Percentiles rank a stretch among this genome's conserved stretches.
Conservation (phyloP, 768 basidiomycete species). For the Suillus clintonianus region DNA sequence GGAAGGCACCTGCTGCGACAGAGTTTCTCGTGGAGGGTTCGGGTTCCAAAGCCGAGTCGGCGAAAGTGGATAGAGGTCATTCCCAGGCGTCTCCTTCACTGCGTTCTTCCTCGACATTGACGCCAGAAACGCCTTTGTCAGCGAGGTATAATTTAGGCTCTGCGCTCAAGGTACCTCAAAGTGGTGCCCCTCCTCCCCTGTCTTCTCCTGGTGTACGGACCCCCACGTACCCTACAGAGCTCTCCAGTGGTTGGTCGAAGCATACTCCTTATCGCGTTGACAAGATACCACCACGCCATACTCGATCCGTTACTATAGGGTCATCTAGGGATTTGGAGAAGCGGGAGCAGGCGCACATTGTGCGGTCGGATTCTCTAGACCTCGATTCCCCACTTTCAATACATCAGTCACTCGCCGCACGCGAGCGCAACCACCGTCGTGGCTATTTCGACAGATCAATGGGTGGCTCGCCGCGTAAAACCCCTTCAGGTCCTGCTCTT, state of each 20-base stretch:
- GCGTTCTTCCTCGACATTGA: slow-evolving; percentile 23
- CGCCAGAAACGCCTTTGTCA: slow-evolving; percentile 43
- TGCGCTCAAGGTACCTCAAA: slow-evolving; percentile 54
- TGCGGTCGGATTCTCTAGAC: slow-evolving; percentile 21
- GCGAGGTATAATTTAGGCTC: slow-evolving; percentile 60
- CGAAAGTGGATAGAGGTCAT: slow-evolving; percentile 23
- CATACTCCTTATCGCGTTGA: slow-evolving; percentile 4
- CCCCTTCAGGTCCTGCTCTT: neutral
- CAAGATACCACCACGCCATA: slow-evolving; percentile 1
- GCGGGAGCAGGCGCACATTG: slow-evolving; percentile 23
- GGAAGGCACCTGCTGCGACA: slow-evolving; percentile 29
- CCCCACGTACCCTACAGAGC: slow-evolving; percentile 48
- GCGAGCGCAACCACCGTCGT: slow-evolving; percentile 54
- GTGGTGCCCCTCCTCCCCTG: slow-evolving; percentile 21
- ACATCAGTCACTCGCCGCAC: slow-evolving; percentile 13
- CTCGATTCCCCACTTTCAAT: slow-evolving; percentile 34
- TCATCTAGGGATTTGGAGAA: slow-evolving; percentile 54
- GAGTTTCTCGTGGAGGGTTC: slow-evolving; percentile 61
- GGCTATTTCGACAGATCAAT: slow-evolving; percentile 52
- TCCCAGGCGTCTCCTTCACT: slow-evolving; percentile 13
- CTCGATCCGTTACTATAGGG: slow-evolving; percentile 33
- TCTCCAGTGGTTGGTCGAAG: slow-evolving; percentile 44
- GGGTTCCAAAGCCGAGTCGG: slow-evolving; percentile 34
- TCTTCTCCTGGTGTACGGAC: slow-evolving; percentile 21
- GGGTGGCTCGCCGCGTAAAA: slow-evolving; percentile 21